Percentiles rank a stretch among this genome's conserved stretches.
These are phyloP conservation scores for Dothistroma septosporum DNA, from an alignment of 2,329 filamentous ascomycete species.

Conservation along the genomic window DNA sequence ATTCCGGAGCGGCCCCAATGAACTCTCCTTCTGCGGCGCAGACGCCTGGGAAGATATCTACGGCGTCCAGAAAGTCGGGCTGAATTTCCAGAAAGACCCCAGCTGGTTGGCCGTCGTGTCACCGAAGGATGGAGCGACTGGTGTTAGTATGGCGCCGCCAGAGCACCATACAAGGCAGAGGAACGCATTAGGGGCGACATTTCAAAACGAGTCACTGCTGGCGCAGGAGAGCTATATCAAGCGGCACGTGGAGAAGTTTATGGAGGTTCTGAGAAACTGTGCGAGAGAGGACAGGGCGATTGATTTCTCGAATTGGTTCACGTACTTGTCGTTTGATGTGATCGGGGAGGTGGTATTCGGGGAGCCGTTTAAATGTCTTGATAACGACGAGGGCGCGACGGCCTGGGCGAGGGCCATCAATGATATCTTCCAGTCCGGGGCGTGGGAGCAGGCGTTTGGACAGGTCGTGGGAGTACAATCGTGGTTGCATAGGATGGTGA, in stretches of 20 bases:
- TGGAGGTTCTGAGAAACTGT: not conserved
- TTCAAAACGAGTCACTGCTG: conserved; percentile 1
- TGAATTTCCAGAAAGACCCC: conserved; percentile 1
- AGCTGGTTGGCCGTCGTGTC: not conserved
- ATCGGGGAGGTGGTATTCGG: conserved; percentile 4
- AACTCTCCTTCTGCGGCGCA: conserved; percentile 4
- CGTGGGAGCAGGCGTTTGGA: conserved; percentile 13
- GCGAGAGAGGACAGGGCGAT: not conserved
- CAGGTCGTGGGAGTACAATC: conserved; percentile 8
- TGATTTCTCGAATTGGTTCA: conserved; percentile 4
- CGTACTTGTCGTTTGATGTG: conserved; percentile 3
- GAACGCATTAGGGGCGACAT: not conserved
- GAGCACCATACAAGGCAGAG: conserved; percentile 2
- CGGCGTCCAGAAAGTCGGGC: conserved; percentile 3
- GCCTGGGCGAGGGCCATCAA: conserved; percentile 10
- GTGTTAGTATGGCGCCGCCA: conserved; percentile 3
- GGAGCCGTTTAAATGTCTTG: conserved; percentile 1
- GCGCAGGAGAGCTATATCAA: not conserved
- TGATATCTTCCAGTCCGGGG: conserved; percentile 11
- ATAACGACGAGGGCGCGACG: conserved; percentile 1
- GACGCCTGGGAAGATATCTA: conserved; percentile 9
- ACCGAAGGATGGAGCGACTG: not conserved
- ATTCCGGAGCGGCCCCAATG: conserved; percentile 6
- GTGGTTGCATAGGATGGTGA: not conserved
- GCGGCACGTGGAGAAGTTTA: not conserved